phyloP scores from a whole-genome alignment of 2,329 filamentous ascomycete species.

The Calonectria honghensis region DNA sequence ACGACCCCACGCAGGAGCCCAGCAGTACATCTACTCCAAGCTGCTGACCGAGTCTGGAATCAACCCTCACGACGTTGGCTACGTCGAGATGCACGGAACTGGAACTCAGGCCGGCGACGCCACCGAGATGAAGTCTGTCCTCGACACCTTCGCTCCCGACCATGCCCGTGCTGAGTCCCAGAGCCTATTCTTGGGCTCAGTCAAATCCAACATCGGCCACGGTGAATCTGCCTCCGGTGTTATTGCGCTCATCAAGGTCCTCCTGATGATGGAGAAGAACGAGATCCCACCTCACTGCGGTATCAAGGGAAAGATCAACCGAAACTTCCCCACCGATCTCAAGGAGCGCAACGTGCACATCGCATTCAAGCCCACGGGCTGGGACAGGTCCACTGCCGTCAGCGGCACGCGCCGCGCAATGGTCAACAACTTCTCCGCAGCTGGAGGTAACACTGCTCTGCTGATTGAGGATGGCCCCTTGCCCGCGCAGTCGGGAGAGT shows the following conservation, averaged over 20 bases:
- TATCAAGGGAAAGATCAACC: constrained; percentile 69
- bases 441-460: constrained; percentile 81
- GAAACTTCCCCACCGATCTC: constrained; percentile 60
- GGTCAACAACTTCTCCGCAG: constrained; percentile 82
- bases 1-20: constrained; percentile 78
- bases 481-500: constrained; percentile 16
- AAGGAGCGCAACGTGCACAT: constrained; percentile 67
- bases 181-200: constrained; percentile 73
- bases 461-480: constrained; percentile 74
- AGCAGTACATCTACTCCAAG: constrained; percentile 76
- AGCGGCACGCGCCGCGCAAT: constrained; percentile 66
- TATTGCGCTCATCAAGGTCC: constrained; percentile 70
- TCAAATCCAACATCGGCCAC: constrained; percentile 80
- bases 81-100: constrained; percentile 94
- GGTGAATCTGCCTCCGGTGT: constrained; percentile 76
- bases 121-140: constrained; percentile 89
- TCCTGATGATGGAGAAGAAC: constrained; percentile 68
- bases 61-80: constrained; percentile 84
- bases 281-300: constrained; percentile 71
- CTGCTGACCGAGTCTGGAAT: constrained; percentile 83
- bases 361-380: constrained; percentile 68
- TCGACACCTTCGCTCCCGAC: constrained; percentile 69
- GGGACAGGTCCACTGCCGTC: constrained; percentile 51
- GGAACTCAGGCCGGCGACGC: constrained; percentile 91
- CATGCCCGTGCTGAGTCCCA: constrained; percentile 36